Evolutionary conservation across 352 stramenopile species (phyloP), one percentile per base, ranked within the genome.

Genomic region (Pythium graminicola): DNA sequence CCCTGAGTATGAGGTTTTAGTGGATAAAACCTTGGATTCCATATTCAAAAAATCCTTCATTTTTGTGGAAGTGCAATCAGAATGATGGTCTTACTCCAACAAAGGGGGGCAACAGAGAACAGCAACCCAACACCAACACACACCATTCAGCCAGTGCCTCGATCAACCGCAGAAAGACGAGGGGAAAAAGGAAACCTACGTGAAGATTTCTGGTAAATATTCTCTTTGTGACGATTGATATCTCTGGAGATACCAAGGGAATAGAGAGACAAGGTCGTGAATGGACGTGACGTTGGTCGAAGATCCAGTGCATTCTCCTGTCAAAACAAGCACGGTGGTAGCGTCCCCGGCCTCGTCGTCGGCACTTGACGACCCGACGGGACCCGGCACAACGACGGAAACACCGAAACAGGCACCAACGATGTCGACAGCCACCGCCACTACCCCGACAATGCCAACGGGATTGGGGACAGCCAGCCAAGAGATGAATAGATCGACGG

Each of bases 1-100:
- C 22, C 13, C 41, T 45, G 43, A 46, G 19, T 39, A 50, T 44
- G 57, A 65, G 57, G 57, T 65, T 65, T 65, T 60, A 24, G 5
- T 1, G 2, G 2, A 7, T 38, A 60, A 60, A 65, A 65, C 57
- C 57, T 60, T 38, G 35, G 1, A 7, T 29, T n/a, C n/a, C 14
- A 19, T 20, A 32, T 62, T 55, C 54, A 64, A 64, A 53, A 61
- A 50, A 45, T 42, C 28, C 7, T 24, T 19, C 13, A 19, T 9
- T 52, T 56, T 48, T 40, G 6, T 52, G 35, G 54, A 50, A 48
- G 41, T 41, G 26, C 14, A 35, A 4, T 2, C 26, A 56, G 57
- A 60, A 32, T 65, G 57, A 56, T 65, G 50, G 50, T 65, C 56
- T n/a, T 20, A 6, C 9, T 14, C 17, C 17, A 4, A 9, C 9